A percentile compares a stretch with the other conserved stretches of the same genome.
Conservation (phyloP, 2,329 filamentous ascomycete genomes). For the Cladosporium sp. region DNA sequence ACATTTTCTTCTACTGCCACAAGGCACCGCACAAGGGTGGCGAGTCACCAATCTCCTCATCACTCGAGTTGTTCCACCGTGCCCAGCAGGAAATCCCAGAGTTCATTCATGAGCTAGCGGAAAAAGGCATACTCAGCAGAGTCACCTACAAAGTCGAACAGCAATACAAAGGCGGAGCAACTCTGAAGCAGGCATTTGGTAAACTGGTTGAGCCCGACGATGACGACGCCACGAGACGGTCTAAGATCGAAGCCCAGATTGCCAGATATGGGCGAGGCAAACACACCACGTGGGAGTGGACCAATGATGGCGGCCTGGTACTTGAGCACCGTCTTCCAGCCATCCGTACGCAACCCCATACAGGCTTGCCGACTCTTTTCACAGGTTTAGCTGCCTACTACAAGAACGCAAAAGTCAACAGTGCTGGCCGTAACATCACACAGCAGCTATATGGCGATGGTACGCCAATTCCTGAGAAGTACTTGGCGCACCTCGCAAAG, state of each 20-base stretch:
- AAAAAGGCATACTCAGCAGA: constrained; percentile 48
- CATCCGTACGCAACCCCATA: constrained; percentile 50
- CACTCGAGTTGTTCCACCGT: constrained; percentile 48
- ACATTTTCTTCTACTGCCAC: constrained; percentile 53
- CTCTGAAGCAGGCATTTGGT: constrained; percentile 49
- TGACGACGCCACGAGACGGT: constrained; percentile 41
- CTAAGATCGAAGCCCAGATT: constrained; percentile 54
- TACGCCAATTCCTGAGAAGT: constrained; percentile 49
- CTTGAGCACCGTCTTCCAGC: constrained; percentile 49
- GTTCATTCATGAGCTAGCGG: constrained; percentile 45
- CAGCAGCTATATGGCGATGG: constrained; percentile 50
- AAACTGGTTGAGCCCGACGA: constrained; percentile 49
- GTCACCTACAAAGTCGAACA: constrained; percentile 46
- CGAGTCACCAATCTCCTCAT: constrained; percentile 52
- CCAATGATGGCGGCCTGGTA: constrained; percentile 42
- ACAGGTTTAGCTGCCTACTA: constrained; percentile 50
- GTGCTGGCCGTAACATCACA: constrained; percentile 37
- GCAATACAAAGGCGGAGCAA: constrained; percentile 51
- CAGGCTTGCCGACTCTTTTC: constrained; percentile 49
- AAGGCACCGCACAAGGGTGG: constrained; percentile 39
- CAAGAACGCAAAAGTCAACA: constrained; percentile 37
- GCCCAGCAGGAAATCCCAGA: constrained; percentile 50
- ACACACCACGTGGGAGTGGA: constrained; percentile 53
- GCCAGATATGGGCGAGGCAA: constrained; percentile 47
- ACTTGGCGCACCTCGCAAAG: constrained; percentile 43